Evolutionary conservation across 495 filamentous ascomycete genomes (phyloP), one percentile per base, ranked within the genome.

Genomic region (Glarea lozoyensis): DNA sequence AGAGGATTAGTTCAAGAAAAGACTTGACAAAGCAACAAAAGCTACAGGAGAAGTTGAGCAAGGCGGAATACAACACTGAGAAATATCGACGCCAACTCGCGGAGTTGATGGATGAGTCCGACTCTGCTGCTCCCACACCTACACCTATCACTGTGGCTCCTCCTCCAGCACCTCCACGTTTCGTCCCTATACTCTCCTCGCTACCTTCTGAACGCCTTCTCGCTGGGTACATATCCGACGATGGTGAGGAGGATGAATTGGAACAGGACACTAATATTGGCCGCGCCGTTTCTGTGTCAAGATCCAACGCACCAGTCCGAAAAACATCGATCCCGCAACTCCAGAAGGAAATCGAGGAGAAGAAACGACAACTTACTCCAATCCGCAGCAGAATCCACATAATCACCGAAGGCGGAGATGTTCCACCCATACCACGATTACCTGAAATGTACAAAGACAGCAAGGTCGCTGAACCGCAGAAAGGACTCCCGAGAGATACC

Each of bases 31-130:
- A 72, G 47, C 76, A 81, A 46, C 66, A 70, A 25, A 82, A 76
- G 53, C 62, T 85, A 20, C 60, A 70, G 40, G 79, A 81, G 63
- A 67, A 70, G 29, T 78, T 84, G 37, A 82, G 77, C 54, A 70
- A 83, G 52, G 65, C 84, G 1, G 79, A 85, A 49, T 57, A 64
- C 19, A 81, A 83, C 56, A 63, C 84, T 2, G 60, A 73, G 10
- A 59, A 60, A 23, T 77, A 78, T 3, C 70, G 78, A 12, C 68
- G 67, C 15, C 70, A 85, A 52, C 65, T 84, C n/a, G 60, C 66
- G 34, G 60, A 68, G 2, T 61, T 70, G 10, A 51, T 69, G 11
- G 63, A 62, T 25, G 65, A 68, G 31, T n/a, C n/a, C n/a, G n/a
- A n/a, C n/a, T n/a, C n/a, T n/a, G n/a, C n/a, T n/a, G n/a, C n/a